These are phyloP conservation scores for Penicillium odoratum DNA, from an alignment of 495 filamentous ascomycete species.

Conservation along the genomic window DNA sequence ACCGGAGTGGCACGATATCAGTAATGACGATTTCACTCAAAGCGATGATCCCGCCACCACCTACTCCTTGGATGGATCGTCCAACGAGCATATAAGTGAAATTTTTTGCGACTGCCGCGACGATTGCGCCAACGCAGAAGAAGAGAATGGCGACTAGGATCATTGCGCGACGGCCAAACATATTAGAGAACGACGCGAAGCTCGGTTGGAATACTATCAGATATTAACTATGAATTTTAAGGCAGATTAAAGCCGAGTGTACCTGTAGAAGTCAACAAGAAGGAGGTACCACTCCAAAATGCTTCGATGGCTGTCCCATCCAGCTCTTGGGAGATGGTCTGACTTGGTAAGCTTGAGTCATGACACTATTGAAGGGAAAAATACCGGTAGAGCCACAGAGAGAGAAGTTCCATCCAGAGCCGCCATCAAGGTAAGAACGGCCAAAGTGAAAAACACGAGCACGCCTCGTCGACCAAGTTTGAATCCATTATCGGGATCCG, in stretches of 20 bases:
- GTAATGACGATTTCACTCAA: conserved; percentile 69
- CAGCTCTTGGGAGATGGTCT: conserved; percentile 41
- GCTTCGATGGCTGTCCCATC: conserved; percentile 56
- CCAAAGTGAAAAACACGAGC: conserved; percentile 48
- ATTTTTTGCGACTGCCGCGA: conserved; percentile 54
- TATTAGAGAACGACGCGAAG: conserved; percentile 41
- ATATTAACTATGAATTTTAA: not conserved
- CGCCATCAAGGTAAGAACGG: conserved; percentile 63
- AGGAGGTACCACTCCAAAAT: conserved; percentile 61
- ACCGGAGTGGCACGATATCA: conserved; percentile 56
- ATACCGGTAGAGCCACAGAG: conserved; percentile 68
- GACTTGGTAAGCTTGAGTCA: not conserved
- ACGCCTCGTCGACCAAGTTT: conserved; percentile 25
- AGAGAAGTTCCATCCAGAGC: conserved; percentile 75
- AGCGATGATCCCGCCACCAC: conserved; percentile 69
- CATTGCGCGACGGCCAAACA: conserved; percentile 45
- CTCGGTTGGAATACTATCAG: conserved; percentile 40
- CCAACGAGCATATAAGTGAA: conserved; percentile 68
- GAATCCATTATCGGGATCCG: conserved; percentile 21
- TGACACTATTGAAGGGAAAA: conserved; percentile 6
- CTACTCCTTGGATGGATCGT: conserved; percentile 66
- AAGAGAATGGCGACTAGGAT: conserved; percentile 51
- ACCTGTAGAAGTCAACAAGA: conserved; percentile 50
- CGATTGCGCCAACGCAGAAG: conserved; percentile 59
- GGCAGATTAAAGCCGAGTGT: not conserved